phyloP scores from a whole-genome alignment of 371 early-diverging fungal genomes.

The Saksenaea vasiformis region DNA sequence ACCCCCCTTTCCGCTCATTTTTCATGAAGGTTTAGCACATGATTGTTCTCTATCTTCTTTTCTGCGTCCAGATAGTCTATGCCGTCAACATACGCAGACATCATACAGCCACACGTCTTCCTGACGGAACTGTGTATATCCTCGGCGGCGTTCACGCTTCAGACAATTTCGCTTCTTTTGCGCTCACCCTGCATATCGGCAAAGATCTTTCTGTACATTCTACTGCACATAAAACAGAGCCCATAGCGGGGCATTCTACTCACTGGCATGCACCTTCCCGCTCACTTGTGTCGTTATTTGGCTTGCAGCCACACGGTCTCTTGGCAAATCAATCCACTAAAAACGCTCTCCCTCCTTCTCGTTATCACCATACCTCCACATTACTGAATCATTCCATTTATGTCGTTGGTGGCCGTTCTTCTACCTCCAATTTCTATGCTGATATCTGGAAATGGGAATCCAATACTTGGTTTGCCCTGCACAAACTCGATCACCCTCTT shows the following conservation, averaged over 20 bases:
- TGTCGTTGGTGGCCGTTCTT: conserved; percentile 12
- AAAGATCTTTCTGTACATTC: neutral
- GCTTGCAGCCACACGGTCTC: neutral
- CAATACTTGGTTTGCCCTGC: conserved; percentile 5
- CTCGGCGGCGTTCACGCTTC: neutral
- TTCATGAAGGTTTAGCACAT: neutral
- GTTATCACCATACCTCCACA: conserved; percentile 19
- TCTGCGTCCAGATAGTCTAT: conserved; percentile 1
- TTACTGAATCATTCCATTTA: neutral
- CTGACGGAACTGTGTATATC: conserved; percentile 1
- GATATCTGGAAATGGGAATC: conserved; percentile 9
- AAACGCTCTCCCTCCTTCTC: neutral
- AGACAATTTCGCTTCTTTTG: neutral
- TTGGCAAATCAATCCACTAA: neutral
- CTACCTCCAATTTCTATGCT: neutral
- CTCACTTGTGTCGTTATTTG: neutral
- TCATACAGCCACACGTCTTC: conserved; percentile 2
- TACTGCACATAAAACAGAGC: conserved; percentile 1
- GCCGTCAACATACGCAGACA: neutral
- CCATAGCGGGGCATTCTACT: neutral
- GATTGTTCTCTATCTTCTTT: neutral
- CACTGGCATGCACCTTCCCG: neutral
- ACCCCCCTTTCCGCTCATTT: neutral
- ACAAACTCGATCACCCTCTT: neutral
- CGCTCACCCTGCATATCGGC: neutral